Conservation (phyloP, 257 asterid species). For the Striga asiatica region DNA sequence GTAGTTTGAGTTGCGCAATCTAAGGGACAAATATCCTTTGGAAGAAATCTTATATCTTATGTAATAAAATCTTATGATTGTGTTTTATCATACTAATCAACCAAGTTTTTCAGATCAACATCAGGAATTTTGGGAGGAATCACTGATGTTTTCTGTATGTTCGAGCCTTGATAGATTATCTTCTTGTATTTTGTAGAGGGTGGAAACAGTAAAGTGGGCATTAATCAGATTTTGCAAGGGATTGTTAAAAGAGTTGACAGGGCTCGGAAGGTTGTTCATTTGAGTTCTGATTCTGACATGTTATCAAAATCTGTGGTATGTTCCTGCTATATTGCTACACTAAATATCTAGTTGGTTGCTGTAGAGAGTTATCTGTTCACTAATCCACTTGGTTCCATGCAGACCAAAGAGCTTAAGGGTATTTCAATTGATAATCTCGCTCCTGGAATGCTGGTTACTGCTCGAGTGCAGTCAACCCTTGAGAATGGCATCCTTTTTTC, state of each 20-base stretch:
- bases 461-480: conserved; percentile 71
- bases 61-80: neutral
- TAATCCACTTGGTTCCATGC: conserved; percentile 23
- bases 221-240: conserved; percentile 70
- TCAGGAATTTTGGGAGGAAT: neutral
- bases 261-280: conserved; percentile 60
- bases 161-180: neutral
- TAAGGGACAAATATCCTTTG: neutral
- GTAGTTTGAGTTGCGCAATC: conserved; percentile 1
- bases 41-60: neutral
- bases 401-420: conserved; percentile 92
- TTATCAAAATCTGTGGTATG: conserved; percentile 80
- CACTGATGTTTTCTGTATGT: conserved; percentile 8
- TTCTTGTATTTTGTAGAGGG: conserved; percentile 29
- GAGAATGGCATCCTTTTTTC: conserved; percentile 87
- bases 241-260: conserved; percentile 67
- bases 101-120: conserved; percentile 5
- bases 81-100: conserved; percentile 1
- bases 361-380: conserved; percentile 12
- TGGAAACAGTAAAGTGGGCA: conserved; percentile 30
- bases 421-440: conserved; percentile 87
- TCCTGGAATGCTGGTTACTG: conserved; percentile 99
- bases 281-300: conserved; percentile 57
- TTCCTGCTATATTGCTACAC: neutral
- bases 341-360: neutral